These are phyloP conservation scores for Jackrogersella multiformis DNA, from an alignment of 495 filamentous ascomycete genomes.

Conservation along the genomic window DNA sequence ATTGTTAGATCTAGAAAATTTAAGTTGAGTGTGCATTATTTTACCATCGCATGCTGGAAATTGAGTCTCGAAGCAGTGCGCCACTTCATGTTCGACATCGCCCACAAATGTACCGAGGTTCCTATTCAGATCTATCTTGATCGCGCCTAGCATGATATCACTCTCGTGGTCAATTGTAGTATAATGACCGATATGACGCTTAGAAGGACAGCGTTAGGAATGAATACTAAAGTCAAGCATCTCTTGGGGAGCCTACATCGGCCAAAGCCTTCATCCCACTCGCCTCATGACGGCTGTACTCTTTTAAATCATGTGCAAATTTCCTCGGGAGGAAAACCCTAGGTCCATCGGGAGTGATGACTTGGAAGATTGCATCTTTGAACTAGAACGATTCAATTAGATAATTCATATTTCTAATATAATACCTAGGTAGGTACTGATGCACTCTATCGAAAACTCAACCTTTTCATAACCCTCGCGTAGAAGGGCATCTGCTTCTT, in stretches of 20 bases:
- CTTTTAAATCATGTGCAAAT: slow-evolving; percentile 58
- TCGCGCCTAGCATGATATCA: slow-evolving; percentile 50
- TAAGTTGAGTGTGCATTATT: background rate
- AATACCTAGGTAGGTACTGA: too few relatives aligned
- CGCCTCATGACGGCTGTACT: slow-evolving; percentile 50
- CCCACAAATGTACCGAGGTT: slow-evolving; percentile 52
- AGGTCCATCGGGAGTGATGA: slow-evolving; percentile 46
- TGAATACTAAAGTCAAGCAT: slow-evolving; percentile 39
- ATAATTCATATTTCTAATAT: too few relatives aligned
- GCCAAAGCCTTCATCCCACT: slow-evolving; percentile 50
- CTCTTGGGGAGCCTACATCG: slow-evolving; percentile 12
- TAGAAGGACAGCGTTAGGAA: slow-evolving; percentile 32
- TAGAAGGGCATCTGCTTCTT: slow-evolving; percentile 39
- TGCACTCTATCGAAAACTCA: too few relatives aligned
- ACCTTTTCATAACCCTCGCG: slow-evolving; percentile 43
- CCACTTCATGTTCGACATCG: slow-evolving; percentile 53
- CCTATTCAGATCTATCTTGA: slow-evolving; percentile 57
- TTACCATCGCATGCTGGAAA: slow-evolving; percentile 53
- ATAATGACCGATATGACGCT: slow-evolving; percentile 56
- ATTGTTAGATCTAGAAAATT: background rate
- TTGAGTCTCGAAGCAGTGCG: slow-evolving; percentile 49
- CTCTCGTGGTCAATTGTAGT: slow-evolving; percentile 46
- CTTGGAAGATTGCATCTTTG: slow-evolving; percentile 51
- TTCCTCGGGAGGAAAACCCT: slow-evolving; percentile 56
- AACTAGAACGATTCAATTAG: slow-evolving; percentile 26